Percentiles rank a stretch among this genome's conserved stretches.
Conservation (phyloP, 768 basidiomycete species). For the Flagelloscypha sp. region DNA sequence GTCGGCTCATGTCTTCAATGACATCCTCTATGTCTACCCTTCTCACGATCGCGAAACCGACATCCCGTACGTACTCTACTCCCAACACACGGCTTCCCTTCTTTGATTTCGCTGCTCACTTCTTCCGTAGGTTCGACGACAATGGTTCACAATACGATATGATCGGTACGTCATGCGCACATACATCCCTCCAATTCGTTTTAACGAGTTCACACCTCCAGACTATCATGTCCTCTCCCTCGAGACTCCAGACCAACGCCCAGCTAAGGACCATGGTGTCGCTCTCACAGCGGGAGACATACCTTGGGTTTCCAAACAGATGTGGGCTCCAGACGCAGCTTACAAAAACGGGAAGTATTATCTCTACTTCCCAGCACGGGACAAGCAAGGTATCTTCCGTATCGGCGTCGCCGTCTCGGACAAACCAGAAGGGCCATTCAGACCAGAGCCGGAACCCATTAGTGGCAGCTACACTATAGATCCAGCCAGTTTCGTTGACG, state of each 20-base stretch:
- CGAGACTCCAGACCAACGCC: conserved; percentile 10
- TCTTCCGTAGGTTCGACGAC: no score
- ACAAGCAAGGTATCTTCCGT: conserved; percentile 15
- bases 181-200: no score
- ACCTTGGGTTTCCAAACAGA: conserved; percentile 16
- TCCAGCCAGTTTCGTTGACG: conserved; percentile 17
- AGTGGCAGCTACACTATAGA: conserved; percentile 17
- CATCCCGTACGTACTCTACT: conserved; percentile 15
- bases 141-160: conserved; percentile 18
- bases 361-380: conserved; percentile 16
- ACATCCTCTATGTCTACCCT: conserved; percentile 15
- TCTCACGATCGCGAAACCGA: conserved; percentile 16
- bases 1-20: conserved; percentile 17
- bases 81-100: no score
- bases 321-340: conserved; percentile 18
- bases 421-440: no score
- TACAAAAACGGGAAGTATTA: conserved; percentile 17
- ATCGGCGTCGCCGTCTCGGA: conserved; percentile 17
- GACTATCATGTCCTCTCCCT: conserved; percentile 19
- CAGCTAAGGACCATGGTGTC: conserved; percentile 15
- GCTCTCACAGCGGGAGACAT: conserved; percentile 13
- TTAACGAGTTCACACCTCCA: no score
- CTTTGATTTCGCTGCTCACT: no score
- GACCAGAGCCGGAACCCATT: no score
- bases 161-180: no score